Evolutionary conservation across 768 basidiomycete genomes (phyloP).

Genomic region (Termitomyces sp.): DNA sequence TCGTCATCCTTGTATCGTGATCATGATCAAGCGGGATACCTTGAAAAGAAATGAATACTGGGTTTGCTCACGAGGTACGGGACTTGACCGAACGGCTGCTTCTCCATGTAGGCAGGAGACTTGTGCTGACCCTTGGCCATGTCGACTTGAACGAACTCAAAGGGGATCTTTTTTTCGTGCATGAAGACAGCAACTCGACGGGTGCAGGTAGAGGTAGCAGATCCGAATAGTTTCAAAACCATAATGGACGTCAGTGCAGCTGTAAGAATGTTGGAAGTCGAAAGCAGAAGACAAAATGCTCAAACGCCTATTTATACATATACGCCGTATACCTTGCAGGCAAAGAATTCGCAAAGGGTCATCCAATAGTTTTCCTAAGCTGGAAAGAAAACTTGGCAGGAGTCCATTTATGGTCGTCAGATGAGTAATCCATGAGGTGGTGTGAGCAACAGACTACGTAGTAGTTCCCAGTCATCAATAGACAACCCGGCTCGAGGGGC

Average conservation of each 20-base stretch:
- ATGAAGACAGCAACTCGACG: conserved; percentile 44
- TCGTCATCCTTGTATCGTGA: conserved; percentile 34
- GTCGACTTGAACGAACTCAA: conserved; percentile 42
- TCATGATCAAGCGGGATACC: not conserved
- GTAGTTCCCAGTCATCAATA: not conserved
- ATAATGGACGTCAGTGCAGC: conserved; percentile 16
- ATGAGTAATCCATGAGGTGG: not conserved
- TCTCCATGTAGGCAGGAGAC: conserved; percentile 28
- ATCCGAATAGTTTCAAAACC: conserved; percentile 39
- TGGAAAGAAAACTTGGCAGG: not conserved
- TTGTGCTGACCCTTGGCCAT: conserved; percentile 43
- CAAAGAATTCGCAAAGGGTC: not conserved
- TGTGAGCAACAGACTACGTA: not conserved
- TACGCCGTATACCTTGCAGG: not conserved
- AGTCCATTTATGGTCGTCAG: not conserved
- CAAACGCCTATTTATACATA: not conserved
- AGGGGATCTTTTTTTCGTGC: conserved; percentile 53
- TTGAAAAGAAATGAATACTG: not conserved
- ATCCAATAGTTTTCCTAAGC: not conserved
- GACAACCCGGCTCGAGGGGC: not conserved
- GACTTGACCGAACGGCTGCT: conserved; percentile 63
- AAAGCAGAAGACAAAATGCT: not conserved
- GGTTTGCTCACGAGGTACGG: conserved; percentile 41
- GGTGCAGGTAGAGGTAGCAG: conserved; percentile 37
- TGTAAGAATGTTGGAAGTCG: not conserved